Conservation (phyloP, 495 filamentous ascomycete species). For the Cetradonia linearis region DNA sequence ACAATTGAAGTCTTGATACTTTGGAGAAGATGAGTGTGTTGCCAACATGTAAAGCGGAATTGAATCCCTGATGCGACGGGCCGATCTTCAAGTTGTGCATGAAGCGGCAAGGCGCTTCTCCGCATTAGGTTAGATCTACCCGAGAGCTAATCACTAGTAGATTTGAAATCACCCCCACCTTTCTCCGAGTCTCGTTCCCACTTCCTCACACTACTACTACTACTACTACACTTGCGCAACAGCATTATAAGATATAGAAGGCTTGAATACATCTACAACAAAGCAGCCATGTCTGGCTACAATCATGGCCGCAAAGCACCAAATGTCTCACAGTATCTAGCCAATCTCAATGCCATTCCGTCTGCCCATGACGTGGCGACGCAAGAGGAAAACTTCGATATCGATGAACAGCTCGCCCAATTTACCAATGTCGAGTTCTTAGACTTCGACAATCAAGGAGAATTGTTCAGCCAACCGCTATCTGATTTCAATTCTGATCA, state of each 20-base stretch:
- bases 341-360: constrained; percentile 71
- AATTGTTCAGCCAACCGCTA: constrained; percentile 2
- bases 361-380: constrained; percentile 54
- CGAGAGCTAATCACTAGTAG: background rate
- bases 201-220: background rate
- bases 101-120: constrained; percentile 1
- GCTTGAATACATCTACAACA: no score
- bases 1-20: no score
- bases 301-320: constrained; percentile 56
- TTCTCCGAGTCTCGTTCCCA: background rate
- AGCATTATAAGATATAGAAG: no score
- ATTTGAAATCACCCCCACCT: constrained; percentile 10
- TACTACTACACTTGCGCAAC: background rate
- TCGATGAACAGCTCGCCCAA: constrained; percentile 69
- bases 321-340: constrained; percentile 80
- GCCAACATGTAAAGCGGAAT: no score
- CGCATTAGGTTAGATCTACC: background rate
- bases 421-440: constrained; percentile 94
- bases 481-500: background rate
- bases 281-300: constrained; percentile 51
- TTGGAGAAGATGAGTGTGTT: no score
- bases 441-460: constrained; percentile 60
- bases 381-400: constrained; percentile 47
- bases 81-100: background rate
- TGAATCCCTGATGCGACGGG: no score